These are phyloP conservation scores for Acanthamoeba triangularis DNA, from an alignment of 208 protist genomes.

Conservation along the genomic window DNA sequence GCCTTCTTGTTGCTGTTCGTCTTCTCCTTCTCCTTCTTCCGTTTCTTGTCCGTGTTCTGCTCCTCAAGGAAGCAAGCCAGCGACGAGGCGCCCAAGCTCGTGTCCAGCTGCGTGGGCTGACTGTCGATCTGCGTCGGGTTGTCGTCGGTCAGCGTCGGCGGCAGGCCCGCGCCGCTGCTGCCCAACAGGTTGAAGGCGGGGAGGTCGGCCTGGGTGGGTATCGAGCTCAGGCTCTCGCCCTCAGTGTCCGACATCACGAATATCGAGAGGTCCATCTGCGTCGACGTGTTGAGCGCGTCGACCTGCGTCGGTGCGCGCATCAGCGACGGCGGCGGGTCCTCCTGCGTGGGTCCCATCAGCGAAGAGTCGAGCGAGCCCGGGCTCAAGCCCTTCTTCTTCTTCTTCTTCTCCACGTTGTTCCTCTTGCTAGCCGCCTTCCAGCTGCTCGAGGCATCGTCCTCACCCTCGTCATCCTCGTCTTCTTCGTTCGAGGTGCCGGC, in stretches of 20 bases:
- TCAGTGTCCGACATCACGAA: not conserved
- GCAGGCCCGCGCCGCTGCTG: not conserved
- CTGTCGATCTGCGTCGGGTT: constrained; percentile 26
- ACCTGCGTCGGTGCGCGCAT: not conserved
- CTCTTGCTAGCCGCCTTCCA: not conserved
- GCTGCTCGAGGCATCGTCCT: not conserved
- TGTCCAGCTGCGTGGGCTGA: not conserved
- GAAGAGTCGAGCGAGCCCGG: not conserved
- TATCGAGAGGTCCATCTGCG: constrained; percentile 4
- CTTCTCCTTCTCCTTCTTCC: not conserved
- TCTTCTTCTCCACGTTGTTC: no score
- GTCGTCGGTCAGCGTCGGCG: not conserved
- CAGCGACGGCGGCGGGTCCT: not conserved
- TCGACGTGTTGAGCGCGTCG: not conserved
- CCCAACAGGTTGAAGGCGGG: not conserved
- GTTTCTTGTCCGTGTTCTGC: not conserved
- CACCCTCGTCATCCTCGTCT: not conserved
- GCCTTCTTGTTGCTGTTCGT: not conserved
- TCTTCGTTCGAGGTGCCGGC: not conserved
- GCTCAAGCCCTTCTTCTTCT: not conserved
- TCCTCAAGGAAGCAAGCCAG: not conserved
- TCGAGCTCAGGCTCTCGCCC: not conserved
- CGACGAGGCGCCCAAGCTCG: not conserved
- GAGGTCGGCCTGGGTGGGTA: not conserved
- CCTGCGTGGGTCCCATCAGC: not conserved